Percentiles rank a stretch among this genome's conserved stretches.
Conservation (phyloP, 78 protist genomes). For the Monosiga brevicollis region DNA sequence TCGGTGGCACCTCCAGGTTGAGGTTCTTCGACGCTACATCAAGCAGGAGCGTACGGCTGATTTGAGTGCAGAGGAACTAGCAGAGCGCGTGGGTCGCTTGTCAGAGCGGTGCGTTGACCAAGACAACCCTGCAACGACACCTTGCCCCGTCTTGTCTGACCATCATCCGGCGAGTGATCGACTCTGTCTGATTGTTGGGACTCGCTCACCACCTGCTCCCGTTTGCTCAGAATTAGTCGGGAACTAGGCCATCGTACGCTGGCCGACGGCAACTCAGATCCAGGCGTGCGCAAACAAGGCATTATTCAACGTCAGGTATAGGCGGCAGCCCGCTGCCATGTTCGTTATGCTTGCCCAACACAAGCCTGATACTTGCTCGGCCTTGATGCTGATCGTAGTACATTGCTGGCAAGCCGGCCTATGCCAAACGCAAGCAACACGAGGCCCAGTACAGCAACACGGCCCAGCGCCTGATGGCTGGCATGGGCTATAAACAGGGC, state of each 20-base stretch:
- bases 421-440: background rate
- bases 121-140: too few species aligned
- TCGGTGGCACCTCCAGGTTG: too few species aligned
- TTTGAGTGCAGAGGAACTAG: background rate
- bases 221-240: background rate
- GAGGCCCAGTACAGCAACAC: background rate
- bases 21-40: background rate
- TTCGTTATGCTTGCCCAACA: background rate
- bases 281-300: background rate
- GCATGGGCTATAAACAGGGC: too few species aligned
- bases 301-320: background rate
- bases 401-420: background rate
- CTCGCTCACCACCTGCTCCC: background rate
- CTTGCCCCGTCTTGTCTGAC: too few species aligned
- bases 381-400: background rate
- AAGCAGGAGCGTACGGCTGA: background rate
- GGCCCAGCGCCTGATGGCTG: too few species aligned
- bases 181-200: background rate
- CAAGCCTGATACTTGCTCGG: background rate
- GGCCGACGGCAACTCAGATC: background rate
- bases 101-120: background rate
- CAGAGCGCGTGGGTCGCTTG: background rate
- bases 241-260: background rate
- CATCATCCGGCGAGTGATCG: background rate
- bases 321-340: background rate